These are phyloP conservation scores for Setaria viridis DNA, from an alignment of 202 grass and related monocot species.

Conservation along the genomic window DNA sequence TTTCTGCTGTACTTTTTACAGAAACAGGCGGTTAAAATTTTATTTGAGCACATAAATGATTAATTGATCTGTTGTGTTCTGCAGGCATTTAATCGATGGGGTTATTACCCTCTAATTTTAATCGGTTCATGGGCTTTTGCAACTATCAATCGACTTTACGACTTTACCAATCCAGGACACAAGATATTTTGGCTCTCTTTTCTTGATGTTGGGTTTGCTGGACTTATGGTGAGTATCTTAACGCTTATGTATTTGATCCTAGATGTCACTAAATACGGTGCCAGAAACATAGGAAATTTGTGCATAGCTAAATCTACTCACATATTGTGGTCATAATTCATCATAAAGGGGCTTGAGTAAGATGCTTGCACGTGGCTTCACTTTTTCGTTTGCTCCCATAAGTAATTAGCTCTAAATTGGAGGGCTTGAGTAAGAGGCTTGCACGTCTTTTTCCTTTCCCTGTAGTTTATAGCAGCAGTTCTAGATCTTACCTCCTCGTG, in stretches of 20 bases:
- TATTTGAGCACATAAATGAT: constrained; percentile 27
- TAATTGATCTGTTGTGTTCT: constrained; percentile 37
- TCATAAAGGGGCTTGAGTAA: constrained; percentile 11
- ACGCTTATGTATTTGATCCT: constrained; percentile 37
- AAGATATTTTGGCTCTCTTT: constrained; percentile 97
- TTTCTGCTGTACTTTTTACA: background rate
- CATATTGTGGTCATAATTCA: constrained; percentile 1
- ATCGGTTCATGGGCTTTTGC: constrained; percentile 96
- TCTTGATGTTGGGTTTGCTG: constrained; percentile 91
- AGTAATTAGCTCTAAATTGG: constrained; percentile 20
- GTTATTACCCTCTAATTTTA: constrained; percentile 97
- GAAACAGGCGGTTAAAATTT: background rate
- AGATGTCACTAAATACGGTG: constrained; percentile 9
- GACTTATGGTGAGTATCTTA: constrained; percentile 78
- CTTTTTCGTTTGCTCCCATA: background rate
- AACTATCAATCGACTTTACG: constrained; percentile 86
- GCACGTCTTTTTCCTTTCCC: no score
- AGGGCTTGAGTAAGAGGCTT: background rate
- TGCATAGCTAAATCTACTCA: constrained; percentile 1
- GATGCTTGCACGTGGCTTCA: background rate
- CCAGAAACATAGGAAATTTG: background rate
- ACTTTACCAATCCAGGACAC: constrained; percentile 80
- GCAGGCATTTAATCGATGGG: constrained; percentile 95
- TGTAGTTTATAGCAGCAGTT: background rate
- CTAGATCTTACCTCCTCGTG: background rate